Percentiles rank a stretch among this genome's conserved stretches.
phyloP scores from a whole-genome alignment of 257 asterid genomes.

The Lavandula angustifolia region DNA sequence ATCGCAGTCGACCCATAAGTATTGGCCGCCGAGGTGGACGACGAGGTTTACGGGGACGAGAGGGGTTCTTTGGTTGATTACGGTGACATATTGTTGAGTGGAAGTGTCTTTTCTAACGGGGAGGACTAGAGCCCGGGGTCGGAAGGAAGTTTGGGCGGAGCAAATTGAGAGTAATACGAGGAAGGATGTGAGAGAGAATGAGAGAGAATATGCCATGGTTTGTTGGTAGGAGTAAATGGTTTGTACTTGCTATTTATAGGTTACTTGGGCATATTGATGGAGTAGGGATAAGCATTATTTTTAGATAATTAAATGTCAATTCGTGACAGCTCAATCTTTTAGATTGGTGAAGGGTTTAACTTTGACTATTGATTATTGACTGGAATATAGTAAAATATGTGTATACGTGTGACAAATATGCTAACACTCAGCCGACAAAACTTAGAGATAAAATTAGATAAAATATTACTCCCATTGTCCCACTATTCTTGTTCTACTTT shows the following conservation, averaged over 20 bases:
- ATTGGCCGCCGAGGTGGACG: conserved; percentile 68
- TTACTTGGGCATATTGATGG: not conserved
- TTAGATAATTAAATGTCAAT: conserved; percentile 13
- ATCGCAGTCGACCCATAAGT: conserved; percentile 72
- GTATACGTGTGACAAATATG: too few relatives aligned
- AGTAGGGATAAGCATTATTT: conserved; percentile 12
- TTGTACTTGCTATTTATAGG: conserved; percentile 28
- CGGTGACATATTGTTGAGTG: conserved; percentile 59
- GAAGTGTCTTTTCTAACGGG: conserved; percentile 58
- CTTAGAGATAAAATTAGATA: too few relatives aligned
- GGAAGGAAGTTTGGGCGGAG: conserved; percentile 42
- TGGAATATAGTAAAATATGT: too few relatives aligned
- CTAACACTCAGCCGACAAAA: not conserved
- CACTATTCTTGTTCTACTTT: too few relatives aligned
- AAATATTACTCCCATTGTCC: too few relatives aligned
- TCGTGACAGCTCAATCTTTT: conserved; percentile 25
- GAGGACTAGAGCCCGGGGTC: conserved; percentile 55
- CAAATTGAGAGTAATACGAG: conserved; percentile 31
- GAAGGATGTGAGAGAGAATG: conserved; percentile 20
- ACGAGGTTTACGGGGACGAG: conserved; percentile 50
- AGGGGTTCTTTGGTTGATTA: conserved; percentile 58
- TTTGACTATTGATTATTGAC: conserved; percentile 24
- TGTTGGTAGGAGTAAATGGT: not conserved
- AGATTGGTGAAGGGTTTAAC: conserved; percentile 2
- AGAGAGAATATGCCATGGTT: conserved; percentile 33